Evolutionary conservation across 2,329 filamentous ascomycete genomes (phyloP).

Genomic region (Helotiales sp.): DNA sequence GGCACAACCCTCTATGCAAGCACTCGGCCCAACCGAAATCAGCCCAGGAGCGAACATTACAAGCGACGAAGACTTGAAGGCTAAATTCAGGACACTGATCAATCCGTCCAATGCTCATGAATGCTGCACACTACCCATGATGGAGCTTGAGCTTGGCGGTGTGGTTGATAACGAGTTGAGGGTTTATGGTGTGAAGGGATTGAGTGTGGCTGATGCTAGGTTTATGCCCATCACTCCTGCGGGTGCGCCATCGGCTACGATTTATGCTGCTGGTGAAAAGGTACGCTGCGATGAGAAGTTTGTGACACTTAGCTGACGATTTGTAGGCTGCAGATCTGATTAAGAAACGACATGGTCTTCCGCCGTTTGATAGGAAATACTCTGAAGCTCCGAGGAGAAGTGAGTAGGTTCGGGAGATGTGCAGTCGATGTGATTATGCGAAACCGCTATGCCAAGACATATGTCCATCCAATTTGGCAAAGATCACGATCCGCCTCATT

Average conservation of each 20-base stretch:
- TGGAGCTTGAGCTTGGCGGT: constrained; percentile 40
- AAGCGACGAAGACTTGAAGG: constrained; percentile 75
- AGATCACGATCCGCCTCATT: no score
- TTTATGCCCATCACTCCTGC: constrained; percentile 39
- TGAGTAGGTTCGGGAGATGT: no score
- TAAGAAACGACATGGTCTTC: background rate
- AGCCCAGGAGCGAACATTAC: constrained; percentile 63
- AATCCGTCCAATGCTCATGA: constrained; percentile 58
- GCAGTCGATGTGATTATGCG: no score
- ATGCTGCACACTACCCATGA: constrained; percentile 30
- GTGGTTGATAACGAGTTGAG: constrained; percentile 44
- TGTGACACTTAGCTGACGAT: background rate
- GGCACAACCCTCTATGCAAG: constrained; percentile 42
- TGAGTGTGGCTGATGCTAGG: constrained; percentile 49
- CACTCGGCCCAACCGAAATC: constrained; percentile 43
- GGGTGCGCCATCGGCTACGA: constrained; percentile 23
- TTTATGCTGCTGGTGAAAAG: constrained; percentile 34
- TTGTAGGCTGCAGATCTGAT: background rate
- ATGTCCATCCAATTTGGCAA: no score
- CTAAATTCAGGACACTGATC: constrained; percentile 67
- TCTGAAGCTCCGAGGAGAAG: no score
- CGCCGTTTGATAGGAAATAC: background rate
- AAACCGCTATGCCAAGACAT: no score
- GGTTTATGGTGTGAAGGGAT: constrained; percentile 44
- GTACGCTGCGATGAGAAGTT: constrained; percentile 5